Conservation (phyloP, 2,329 filamentous ascomycete species). For the Penicillium frequentans region DNA sequence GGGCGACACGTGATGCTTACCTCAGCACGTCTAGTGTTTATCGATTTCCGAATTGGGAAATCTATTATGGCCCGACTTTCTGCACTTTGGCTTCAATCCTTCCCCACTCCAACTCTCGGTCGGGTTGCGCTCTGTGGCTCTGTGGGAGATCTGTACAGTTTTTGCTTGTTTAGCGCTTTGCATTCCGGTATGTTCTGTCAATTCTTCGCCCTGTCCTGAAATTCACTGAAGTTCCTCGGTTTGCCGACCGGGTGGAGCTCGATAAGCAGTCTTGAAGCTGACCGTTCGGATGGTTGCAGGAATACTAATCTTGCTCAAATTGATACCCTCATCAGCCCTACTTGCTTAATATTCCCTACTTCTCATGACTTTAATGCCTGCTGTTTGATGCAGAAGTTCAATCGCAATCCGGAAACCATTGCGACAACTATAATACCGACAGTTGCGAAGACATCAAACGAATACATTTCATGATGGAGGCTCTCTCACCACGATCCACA, state of each 20-base stretch:
- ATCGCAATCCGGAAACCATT: background rate
- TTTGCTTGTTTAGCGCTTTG: constrained; percentile 28
- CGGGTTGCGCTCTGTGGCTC: constrained; percentile 12
- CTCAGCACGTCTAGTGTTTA: constrained; percentile 34
- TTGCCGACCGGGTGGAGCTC: constrained; percentile 18
- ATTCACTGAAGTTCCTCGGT: constrained; percentile 5
- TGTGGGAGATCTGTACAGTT: constrained; percentile 26
- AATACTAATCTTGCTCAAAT: constrained; percentile 26
- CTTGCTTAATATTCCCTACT: constrained; percentile 7
- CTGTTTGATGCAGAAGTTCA: constrained; percentile 2
- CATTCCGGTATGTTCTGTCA: constrained; percentile 19
- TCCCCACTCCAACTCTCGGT: constrained; percentile 15
- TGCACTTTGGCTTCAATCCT: constrained; percentile 19
- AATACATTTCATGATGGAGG: constrained; percentile 42
- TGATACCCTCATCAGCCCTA: constrained; percentile 23
- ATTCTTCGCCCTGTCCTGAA: constrained; percentile 8
- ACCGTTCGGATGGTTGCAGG: constrained; percentile 23
- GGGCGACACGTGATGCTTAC: constrained; percentile 20
- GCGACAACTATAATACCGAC: constrained; percentile 4
- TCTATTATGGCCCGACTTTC: constrained; percentile 22
- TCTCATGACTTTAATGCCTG: constrained; percentile 17
- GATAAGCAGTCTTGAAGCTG: constrained; percentile 7
- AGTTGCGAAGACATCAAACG: background rate
- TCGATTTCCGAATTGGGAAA: constrained; percentile 38
- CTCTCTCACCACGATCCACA: constrained; percentile 49